Conservation (phyloP, 2,329 filamentous ascomycete species). For the Ceratocystis variospora region DNA sequence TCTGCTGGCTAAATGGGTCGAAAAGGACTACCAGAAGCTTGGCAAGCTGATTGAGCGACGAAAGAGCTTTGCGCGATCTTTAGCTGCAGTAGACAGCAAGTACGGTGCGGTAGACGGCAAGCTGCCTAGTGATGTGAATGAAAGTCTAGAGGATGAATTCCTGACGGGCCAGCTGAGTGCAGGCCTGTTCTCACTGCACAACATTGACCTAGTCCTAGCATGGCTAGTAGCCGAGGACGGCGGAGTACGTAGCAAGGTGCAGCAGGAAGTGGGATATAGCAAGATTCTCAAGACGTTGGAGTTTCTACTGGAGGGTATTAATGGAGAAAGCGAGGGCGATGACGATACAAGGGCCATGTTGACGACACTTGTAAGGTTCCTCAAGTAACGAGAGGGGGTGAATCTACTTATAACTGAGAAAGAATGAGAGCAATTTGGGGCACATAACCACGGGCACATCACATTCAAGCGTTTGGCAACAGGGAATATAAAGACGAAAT, state of each 20-base stretch:
- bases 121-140: constrained; percentile 23
- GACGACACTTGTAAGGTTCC: constrained; percentile 37
- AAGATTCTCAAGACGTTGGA: constrained; percentile 54
- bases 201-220: constrained; percentile 68
- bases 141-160: constrained; percentile 57
- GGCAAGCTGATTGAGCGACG: constrained; percentile 57
- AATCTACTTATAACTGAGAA: neutral
- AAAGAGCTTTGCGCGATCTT: constrained; percentile 50
- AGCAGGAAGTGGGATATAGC: constrained; percentile 46
- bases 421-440: neutral
- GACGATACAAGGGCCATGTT: constrained; percentile 42
- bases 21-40: constrained; percentile 85
- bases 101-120: constrained; percentile 22
- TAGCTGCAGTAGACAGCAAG: constrained; percentile 45
- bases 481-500: neutral
- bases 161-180: constrained; percentile 65
- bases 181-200: constrained; percentile 71
- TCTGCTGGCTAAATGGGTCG: constrained; percentile 82
- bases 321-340: constrained; percentile 40
- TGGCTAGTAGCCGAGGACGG: constrained; percentile 87
- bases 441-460: neutral
- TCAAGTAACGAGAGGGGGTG: constrained; percentile 24
- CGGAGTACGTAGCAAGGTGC: constrained; percentile 54
- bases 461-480: neutral
- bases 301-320: constrained; percentile 40